Conservation (phyloP, 1,284 basidiomycete genomes). For the Thecaphora frezii region DNA sequence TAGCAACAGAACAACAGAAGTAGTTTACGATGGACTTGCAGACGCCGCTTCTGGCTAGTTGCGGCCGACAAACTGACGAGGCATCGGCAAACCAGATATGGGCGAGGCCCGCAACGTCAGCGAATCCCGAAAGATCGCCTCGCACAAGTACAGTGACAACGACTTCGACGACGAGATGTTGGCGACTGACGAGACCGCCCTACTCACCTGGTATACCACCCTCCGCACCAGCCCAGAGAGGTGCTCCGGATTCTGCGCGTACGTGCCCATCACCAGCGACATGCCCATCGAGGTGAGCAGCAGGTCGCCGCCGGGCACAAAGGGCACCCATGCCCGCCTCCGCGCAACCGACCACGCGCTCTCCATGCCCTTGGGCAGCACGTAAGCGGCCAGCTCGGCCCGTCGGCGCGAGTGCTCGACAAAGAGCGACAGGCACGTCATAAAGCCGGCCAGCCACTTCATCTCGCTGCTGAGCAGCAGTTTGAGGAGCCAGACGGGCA, state of each 20-base stretch:
- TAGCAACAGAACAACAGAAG: background rate
- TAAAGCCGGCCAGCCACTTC: constrained; percentile 72
- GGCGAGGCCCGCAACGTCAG: background rate
- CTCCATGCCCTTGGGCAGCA: constrained; percentile 75
- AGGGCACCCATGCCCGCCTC: constrained; percentile 74
- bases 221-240: constrained; percentile 82
- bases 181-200: too few species aligned
- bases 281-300: constrained; percentile 72
- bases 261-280: constrained; percentile 85
- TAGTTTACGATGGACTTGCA: background rate
- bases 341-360: constrained; percentile 75
- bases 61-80: constrained; percentile 39
- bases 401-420: constrained; percentile 81
- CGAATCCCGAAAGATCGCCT: too few species aligned
- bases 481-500: constrained; percentile 64
- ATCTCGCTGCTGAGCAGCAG: constrained; percentile 69
- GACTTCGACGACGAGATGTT: background rate
- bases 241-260: constrained; percentile 82
- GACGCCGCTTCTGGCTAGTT: constrained; percentile 21
- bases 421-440: constrained; percentile 76
- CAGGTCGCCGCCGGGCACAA: constrained; percentile 69
- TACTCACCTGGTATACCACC: constrained; percentile 75
- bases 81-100: too few species aligned
- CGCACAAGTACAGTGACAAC: too few species aligned
- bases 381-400: constrained; percentile 89